Evolutionary conservation across 768 basidiomycete species (phyloP), one percentile per base, ranked within the genome.

Genomic region (Lactifluus pinguis): DNA sequence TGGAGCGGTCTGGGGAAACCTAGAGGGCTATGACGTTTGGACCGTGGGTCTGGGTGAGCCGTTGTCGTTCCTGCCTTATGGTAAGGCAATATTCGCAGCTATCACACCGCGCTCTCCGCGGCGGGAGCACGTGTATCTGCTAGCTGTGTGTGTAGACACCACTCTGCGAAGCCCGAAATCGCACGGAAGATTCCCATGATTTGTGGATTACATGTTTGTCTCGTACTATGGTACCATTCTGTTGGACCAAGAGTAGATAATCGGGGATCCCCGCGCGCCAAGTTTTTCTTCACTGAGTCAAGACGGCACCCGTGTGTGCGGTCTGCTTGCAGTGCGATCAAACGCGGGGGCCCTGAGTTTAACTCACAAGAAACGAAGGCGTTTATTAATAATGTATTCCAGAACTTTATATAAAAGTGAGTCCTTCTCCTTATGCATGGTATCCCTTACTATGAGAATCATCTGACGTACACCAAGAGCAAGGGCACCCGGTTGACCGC

Each of bases 81-180:
- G 30, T n/a, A n/a, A 39, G 30, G 34, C 29, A 48, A 59, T 32
- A 32, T 47, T 51, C 30, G 42, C 49, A 38, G n/a, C 39, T 14
- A 34, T 42, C 13, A 17, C 39, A 36, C 60, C 60, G 60, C 60
- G 61, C 34, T 49, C 30, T 48, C 61, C 61, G 61, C 61, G 61
- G 61, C 44, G 39, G 30, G 38, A 25, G 39, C 45, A 49, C 44
- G 21, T 52, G 60, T 47, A 52, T 13, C 14, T 38, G 38, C 38
- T 3, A 34, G 32, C 4, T 5, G 9, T 38, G 6, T 38, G n/a
- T 47, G 36, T 11, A 36, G 49, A 47, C 36, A 32, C 52, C 25
- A 8, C 39, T 41, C 21, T 48, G 19, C 36, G 59, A 49, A 53
- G 34, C 29, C 55, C 55, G 50, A 57, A 55, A 57, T 53, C 56